Conservation (phyloP, 2,329 filamentous ascomycete species). For the Venturia oleaginea region DNA sequence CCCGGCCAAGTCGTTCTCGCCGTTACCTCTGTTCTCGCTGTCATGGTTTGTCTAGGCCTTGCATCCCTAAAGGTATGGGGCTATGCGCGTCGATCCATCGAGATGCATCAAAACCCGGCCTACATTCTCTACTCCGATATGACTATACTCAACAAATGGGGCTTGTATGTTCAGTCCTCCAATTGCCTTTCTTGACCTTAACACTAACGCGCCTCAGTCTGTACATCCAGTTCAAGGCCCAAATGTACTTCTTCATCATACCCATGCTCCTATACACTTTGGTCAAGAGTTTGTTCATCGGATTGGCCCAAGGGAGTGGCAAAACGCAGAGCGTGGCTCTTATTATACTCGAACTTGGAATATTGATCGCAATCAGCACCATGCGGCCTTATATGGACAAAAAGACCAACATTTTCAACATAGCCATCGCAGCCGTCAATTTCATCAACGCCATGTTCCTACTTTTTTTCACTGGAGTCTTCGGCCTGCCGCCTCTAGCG, state of each 20-base stretch:
- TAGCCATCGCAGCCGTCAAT: slow-evolving; percentile 80
- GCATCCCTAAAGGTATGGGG: slow-evolving; percentile 82
- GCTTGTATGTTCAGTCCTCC: slow-evolving; percentile 44
- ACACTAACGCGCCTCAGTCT: slow-evolving; percentile 35
- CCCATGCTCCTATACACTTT: slow-evolving; percentile 69
- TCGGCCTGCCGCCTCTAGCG: slow-evolving; percentile 55
- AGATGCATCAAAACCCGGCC: slow-evolving; percentile 90
- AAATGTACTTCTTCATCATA: slow-evolving; percentile 90
- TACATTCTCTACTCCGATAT: slow-evolving; percentile 96
- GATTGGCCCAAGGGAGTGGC: slow-evolving; percentile 62
- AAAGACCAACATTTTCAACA: slow-evolving; percentile 95
- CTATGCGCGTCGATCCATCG: slow-evolving; percentile 77
- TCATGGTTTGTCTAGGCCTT: slow-evolving; percentile 70
- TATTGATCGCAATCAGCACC: slow-evolving; percentile 68
- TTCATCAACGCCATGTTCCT: slow-evolving; percentile 86
- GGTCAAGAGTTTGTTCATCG: slow-evolving; percentile 84
- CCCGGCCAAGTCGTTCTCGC: slow-evolving; percentile 77
- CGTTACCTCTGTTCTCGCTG: slow-evolving; percentile 77
- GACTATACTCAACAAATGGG: slow-evolving; percentile 89
- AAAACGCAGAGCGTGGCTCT: slow-evolving; percentile 73
- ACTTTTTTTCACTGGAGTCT: slow-evolving; percentile 78
- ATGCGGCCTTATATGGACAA: slow-evolving; percentile 97
- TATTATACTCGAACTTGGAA: slow-evolving; percentile 69
- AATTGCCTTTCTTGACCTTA: neutral
- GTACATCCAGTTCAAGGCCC: slow-evolving; percentile 93